Base-by-base conservation (phyloP, 2,329 filamentous ascomycete genomes). In the Aspergillus eucalypticola region DNA sequence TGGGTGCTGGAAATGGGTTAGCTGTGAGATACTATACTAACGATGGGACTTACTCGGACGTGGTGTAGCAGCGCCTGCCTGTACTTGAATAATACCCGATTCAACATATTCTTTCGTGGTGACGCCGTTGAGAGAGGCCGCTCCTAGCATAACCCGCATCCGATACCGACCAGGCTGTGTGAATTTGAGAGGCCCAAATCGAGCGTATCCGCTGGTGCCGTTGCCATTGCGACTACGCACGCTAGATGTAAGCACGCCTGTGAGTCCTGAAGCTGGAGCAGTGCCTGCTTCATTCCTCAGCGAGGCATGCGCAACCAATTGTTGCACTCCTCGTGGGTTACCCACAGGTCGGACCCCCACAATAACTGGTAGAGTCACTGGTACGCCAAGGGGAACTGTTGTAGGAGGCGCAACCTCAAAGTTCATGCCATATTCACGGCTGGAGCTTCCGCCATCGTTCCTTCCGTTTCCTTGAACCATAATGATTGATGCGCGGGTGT, bases 321-420 rank as follows among this genome's bases (percentile, higher is more conserved):
- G 69, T 53, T 73, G 71, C 2, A 66, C 62, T 23, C 59, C 64
- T 5, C 54, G 60, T 32, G 69, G 64, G 35, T 60, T 60, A 4
- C 71, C 69, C 8, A 74, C 65, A n/a, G 71, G 66, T 3, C 67
- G 64, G 3, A 74, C 70, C 6, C 67, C 67, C 35, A 74, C 64
- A 23, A 74, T 48, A 32, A 75, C 70, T 21, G 73, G 73, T 4
- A 74, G 61, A 5, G 71, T 72, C 54, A 74, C 73, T 7, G 70
- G 61, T 10, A 59, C 52, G 5, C 67, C 66, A 7, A 72, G 71
- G 6, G 64, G 66, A 11, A 63, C 67, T 10, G 71, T 62, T 8
- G 66, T 17, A 15, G 71, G 71, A 32, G 73, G 73, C 15, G 61
- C 57, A 19, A 69, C 66, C 59, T 74, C 71, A 48, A 74, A 74